Evolutionary conservation across 805 yeast species (phyloP).

Genomic region (Tetrapisispora phaffii): DNA sequence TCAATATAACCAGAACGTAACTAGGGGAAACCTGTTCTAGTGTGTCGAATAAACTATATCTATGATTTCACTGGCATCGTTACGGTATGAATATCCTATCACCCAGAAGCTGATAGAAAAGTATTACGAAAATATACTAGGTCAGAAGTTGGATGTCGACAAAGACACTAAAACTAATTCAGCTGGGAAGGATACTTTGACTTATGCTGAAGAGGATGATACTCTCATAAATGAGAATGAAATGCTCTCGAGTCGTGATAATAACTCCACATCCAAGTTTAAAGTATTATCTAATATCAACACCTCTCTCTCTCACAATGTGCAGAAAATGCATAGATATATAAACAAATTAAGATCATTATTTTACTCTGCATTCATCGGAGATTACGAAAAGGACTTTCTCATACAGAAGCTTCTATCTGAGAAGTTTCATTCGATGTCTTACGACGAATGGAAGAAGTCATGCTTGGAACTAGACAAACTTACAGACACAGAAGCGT

Average conservation of each 20-base stretch:
- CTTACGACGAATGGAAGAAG: slow-evolving; percentile 58
- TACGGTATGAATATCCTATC: slow-evolving; percentile 12
- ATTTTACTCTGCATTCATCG: slow-evolving; percentile 10
- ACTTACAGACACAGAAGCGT: slow-evolving; percentile 49
- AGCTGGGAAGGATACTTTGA: slow-evolving; percentile 4
- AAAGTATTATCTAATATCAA: not conserved
- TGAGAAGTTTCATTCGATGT: slow-evolving; percentile 40
- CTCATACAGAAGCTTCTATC: slow-evolving; percentile 31
- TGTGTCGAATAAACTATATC: not conserved
- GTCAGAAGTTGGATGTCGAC: not conserved
- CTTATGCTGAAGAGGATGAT: not conserved
- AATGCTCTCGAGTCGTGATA: too few species aligned
- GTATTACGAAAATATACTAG: slow-evolving; percentile 11
- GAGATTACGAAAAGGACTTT: slow-evolving; percentile 27
- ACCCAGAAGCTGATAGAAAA: slow-evolving; percentile 16
- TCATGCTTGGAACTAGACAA: slow-evolving; percentile 56
- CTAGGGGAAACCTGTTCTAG: too few species aligned
- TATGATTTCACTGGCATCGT: not conserved
- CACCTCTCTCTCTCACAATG: not conserved
- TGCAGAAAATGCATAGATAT: not conserved
- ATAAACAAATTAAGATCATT: slow-evolving; percentile 5
- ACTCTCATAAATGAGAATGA: not conserved
- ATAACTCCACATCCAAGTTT: not conserved
- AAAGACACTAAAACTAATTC: slow-evolving; percentile 4
- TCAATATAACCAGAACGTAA: too few species aligned